Percentiles rank a stretch among this genome's conserved stretches.
These are phyloP conservation scores for Trypanosoma scelopori DNA, from an alignment of 208 protist genomes.

Conservation along the genomic window DNA sequence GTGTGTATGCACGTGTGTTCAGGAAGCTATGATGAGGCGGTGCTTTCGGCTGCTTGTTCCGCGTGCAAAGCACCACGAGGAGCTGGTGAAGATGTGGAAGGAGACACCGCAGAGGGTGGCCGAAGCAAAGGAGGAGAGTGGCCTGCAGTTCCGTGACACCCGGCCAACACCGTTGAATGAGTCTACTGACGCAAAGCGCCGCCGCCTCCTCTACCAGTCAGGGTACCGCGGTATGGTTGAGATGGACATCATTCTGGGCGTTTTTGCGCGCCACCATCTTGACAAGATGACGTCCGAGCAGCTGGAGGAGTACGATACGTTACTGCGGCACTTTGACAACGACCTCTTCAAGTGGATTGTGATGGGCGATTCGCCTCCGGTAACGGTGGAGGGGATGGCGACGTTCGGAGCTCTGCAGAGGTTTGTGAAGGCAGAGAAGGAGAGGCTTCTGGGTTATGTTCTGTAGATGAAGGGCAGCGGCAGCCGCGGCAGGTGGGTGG, in stretches of 20 bases:
- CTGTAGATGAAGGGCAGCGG: neutral
- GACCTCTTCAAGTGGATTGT: constrained; percentile 87
- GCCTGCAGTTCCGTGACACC: constrained; percentile 62
- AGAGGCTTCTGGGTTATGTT: constrained; percentile 49
- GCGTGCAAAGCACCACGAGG: constrained; percentile 27
- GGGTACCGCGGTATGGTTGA: constrained; percentile 87
- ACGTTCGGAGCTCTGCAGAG: constrained; percentile 48
- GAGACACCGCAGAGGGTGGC: constrained; percentile 18
- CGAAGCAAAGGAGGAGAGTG: constrained; percentile 39
- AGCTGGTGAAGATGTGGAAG: constrained; percentile 30
- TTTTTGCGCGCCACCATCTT: constrained; percentile 69
- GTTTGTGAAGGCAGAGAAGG: constrained; percentile 61
- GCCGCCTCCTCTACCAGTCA: constrained; percentile 80
- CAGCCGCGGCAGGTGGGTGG: neutral
- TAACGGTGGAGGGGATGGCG: constrained; percentile 39
- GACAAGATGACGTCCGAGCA: constrained; percentile 35
- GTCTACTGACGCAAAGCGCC: constrained; percentile 58
- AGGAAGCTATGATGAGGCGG: constrained; percentile 16
- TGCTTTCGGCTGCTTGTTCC: constrained; percentile 10
- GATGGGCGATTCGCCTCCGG: constrained; percentile 56
- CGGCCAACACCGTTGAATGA: constrained; percentile 57
- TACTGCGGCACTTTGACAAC: constrained; percentile 87
- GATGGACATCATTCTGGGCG: constrained; percentile 89
- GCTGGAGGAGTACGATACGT: constrained; percentile 80
- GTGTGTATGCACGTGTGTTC: neutral